These are phyloP conservation scores for Panus rudis DNA, from an alignment of 768 basidiomycete genomes.

Conservation along the genomic window DNA sequence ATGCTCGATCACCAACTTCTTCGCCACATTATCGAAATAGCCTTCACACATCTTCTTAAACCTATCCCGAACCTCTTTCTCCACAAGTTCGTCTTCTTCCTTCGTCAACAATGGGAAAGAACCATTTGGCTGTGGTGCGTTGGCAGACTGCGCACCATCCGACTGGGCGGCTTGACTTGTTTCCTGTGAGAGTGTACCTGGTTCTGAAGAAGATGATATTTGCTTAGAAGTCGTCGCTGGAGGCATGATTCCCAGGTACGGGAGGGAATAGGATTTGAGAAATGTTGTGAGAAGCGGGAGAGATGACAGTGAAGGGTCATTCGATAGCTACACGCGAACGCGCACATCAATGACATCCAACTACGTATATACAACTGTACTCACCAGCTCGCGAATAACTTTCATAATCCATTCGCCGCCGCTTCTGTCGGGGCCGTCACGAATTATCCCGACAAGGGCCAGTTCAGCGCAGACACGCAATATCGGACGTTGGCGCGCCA, in stretches of 20 bases:
- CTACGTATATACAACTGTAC: background rate
- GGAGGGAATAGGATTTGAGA: constrained; percentile 84
- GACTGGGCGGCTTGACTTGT: constrained; percentile 20
- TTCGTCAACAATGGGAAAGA: constrained; percentile 34
- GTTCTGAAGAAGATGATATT: constrained; percentile 45
- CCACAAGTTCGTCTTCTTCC: constrained; percentile 72
- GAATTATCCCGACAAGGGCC: constrained; percentile 79
- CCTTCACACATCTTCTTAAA: constrained; percentile 91
- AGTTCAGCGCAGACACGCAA: constrained; percentile 87
- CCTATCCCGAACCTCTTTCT: constrained; percentile 78
- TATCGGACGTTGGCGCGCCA: constrained; percentile 77
- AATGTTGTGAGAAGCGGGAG: constrained; percentile 88
- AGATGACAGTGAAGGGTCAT: constrained; percentile 81
- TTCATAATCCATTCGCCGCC: constrained; percentile 91
- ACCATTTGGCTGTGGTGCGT: constrained; percentile 22
- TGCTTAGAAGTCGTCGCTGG: constrained; percentile 46
- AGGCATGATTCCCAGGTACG: constrained; percentile 76
- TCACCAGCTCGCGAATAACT: constrained; percentile 73
- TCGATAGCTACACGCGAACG: constrained; percentile 59
- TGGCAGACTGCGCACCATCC: constrained; percentile 6
- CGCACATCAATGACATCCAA: constrained; percentile 2
- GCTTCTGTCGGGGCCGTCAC: constrained; percentile 60
- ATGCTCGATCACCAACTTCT: constrained; percentile 88
- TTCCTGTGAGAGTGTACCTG: constrained; percentile 44
- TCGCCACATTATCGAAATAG: constrained; percentile 88